These are phyloP conservation scores for Phaseolus lunatus DNA, from an alignment of 306 rosid species.

Conservation along the genomic window DNA sequence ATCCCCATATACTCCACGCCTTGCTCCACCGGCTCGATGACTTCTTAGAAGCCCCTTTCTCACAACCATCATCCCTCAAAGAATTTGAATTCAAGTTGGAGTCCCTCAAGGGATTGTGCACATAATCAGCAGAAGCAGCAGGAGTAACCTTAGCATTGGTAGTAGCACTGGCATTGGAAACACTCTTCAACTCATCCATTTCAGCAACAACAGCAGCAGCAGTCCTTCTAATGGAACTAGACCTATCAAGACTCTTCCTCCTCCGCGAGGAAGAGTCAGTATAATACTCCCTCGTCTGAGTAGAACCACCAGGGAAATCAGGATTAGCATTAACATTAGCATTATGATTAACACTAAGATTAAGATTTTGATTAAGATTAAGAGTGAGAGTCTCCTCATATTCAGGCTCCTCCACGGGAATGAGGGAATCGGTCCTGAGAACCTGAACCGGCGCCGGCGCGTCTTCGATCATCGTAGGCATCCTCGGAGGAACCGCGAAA, in stretches of 20 bases:
- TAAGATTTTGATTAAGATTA: neutral
- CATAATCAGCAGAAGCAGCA: conserved; percentile 62
- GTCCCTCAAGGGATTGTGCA: conserved; percentile 58
- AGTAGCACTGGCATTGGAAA: conserved; percentile 26
- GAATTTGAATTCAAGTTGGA: conserved; percentile 74
- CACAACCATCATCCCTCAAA: conserved; percentile 79
- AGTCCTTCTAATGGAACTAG: conserved; percentile 86
- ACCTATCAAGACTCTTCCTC: conserved; percentile 89
- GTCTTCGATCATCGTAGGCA: conserved; percentile 98
- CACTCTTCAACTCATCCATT: conserved; percentile 82
- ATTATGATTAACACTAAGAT: neutral
- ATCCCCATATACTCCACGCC: conserved; percentile 89
- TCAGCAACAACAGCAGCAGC: conserved; percentile 97
- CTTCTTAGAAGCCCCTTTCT: conserved; percentile 74
- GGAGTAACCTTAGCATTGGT: conserved; percentile 71
- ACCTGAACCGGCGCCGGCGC: conserved; percentile 71
- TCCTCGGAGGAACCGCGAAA: conserved; percentile 55
- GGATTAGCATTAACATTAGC: neutral
- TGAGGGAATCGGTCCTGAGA: conserved; percentile 70
- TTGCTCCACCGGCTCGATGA: conserved; percentile 84
- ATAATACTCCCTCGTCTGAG: conserved; percentile 87
- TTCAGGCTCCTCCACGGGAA: conserved; percentile 79
- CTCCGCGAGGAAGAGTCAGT: conserved; percentile 80
- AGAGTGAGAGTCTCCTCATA: neutral
- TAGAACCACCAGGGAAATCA: conserved; percentile 72